A percentile compares a stretch with the other conserved stretches of the same genome.
Conservation (phyloP, 371 early-diverging fungal species). For the Lichtheimia ramosa region DNA sequence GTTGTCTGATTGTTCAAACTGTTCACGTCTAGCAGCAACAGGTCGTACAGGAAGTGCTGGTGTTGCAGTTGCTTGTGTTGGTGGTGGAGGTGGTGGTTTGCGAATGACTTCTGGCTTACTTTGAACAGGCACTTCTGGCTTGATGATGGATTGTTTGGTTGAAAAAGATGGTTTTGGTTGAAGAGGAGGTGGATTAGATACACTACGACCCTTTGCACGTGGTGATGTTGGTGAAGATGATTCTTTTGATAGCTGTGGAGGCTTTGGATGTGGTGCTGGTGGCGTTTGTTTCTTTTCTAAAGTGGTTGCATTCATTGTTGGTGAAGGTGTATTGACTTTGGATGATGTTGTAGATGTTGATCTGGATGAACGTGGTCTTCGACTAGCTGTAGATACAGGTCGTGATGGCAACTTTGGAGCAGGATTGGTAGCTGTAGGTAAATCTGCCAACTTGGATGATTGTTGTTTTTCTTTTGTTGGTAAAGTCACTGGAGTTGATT, state of each 20-base stretch:
- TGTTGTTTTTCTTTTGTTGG: not conserved
- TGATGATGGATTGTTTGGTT: not conserved
- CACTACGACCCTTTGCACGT: slow-evolving; percentile 3
- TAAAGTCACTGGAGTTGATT: no score
- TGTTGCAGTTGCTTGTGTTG: not conserved
- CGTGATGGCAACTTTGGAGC: slow-evolving; percentile 43
- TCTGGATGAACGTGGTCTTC: slow-evolving; percentile 13
- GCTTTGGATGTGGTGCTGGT: not conserved
- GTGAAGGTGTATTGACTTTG: no score
- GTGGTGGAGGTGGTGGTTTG: not conserved
- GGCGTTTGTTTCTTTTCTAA: not conserved
- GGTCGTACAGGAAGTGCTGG: slow-evolving; percentile 1
- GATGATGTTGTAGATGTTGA: not conserved
- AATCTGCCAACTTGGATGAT: slow-evolving; percentile 4
- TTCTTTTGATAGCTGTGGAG: not conserved
- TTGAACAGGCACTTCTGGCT: slow-evolving; percentile 3
- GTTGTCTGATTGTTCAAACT: not conserved
- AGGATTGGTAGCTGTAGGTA: slow-evolving; percentile 25
- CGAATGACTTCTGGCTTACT: slow-evolving; percentile 1
- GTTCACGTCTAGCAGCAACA: not conserved
- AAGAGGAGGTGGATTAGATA: slow-evolving; percentile 12
- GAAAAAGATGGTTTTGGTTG: slow-evolving; percentile 7
- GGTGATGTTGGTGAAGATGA: slow-evolving; percentile 1
- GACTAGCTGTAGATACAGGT: slow-evolving; percentile 25
- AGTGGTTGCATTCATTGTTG: no score